A percentile compares a stretch with the other conserved stretches of the same genome.
Conservation (phyloP, 768 basidiomycete genomes). For the Pulveroboletus sp. region DNA sequence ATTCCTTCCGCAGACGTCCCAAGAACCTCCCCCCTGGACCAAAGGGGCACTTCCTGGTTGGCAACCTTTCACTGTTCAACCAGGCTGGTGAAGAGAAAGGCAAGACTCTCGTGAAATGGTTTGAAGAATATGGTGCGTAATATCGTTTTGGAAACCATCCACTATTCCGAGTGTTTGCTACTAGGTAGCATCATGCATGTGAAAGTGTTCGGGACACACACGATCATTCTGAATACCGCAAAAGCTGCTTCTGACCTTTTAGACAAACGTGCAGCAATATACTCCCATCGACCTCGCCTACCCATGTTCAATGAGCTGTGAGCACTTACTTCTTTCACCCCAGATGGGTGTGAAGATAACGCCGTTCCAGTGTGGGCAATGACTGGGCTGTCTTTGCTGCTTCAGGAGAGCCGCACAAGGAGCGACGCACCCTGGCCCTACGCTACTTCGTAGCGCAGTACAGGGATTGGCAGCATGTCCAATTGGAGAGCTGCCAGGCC, state of each 20-base stretch:
- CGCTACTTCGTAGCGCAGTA: conserved; percentile 8
- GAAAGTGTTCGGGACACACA: not conserved
- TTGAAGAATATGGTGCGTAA: not conserved
- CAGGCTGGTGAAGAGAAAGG: not conserved
- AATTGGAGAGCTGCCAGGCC: conserved; percentile 2
- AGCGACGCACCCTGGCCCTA: conserved; percentile 5
- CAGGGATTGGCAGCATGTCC: conserved; percentile 11
- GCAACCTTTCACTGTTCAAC: not conserved
- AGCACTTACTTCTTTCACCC: not conserved
- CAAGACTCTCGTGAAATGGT: not conserved
- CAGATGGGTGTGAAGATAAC: too few relatives aligned
- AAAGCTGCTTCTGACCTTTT: conserved; percentile 7
- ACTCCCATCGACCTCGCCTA: not conserved
- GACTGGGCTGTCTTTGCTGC: not conserved
- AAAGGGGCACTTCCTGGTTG: not conserved
- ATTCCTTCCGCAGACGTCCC: not conserved
- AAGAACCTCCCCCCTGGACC: not conserved
- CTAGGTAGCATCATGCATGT: not conserved
- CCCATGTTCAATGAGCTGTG: not conserved
- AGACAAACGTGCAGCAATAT: not conserved
- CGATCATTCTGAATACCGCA: conserved; percentile 34
- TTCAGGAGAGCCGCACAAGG: conserved; percentile 9
- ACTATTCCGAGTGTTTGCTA: not conserved
- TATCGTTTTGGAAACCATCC: not conserved
- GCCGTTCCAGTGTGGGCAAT: not conserved